phyloP scores from a whole-genome alignment of 345 rosid genomes.

The Acer negundo region DNA sequence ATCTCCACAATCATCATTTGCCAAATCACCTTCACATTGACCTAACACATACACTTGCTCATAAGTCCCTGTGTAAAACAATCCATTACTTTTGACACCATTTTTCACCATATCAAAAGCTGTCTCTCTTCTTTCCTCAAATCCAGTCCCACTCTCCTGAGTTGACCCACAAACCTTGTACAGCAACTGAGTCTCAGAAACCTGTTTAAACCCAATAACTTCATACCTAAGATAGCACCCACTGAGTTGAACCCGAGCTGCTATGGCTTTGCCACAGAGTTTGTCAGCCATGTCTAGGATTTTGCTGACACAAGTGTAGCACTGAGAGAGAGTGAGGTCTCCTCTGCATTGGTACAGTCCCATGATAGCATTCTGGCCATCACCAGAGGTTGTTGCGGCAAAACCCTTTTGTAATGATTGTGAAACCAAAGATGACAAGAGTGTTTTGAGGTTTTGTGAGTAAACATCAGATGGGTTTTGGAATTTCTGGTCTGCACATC shows the following conservation, averaged over 20 bases:
- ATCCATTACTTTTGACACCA: slow-evolving; percentile 48
- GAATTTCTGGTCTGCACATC: slow-evolving; percentile 69
- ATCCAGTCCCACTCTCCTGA: slow-evolving; percentile 36
- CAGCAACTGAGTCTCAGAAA: slow-evolving; percentile 48
- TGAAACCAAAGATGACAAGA: slow-evolving; percentile 55
- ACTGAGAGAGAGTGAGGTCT: slow-evolving; percentile 58
- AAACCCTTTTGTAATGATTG: slow-evolving; percentile 55
- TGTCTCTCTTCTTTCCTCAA: slow-evolving; percentile 42
- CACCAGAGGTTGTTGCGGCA: slow-evolving; percentile 55
- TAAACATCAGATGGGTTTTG: slow-evolving; percentile 61
- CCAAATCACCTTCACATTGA: slow-evolving; percentile 87
- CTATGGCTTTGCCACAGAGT: too few relatives aligned
- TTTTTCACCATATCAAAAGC: slow-evolving; percentile 48
- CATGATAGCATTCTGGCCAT: slow-evolving; percentile 46
- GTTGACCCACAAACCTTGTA: slow-evolving; percentile 60
- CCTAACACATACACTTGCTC: slow-evolving; percentile 65
- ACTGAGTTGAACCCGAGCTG: too few relatives aligned
- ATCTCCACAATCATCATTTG: slow-evolving; percentile 53
- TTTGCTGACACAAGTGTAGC: slow-evolving; percentile 59
- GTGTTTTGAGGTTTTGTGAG: slow-evolving; percentile 60
- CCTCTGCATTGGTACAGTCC: slow-evolving; percentile 93
- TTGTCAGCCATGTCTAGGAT: slow-evolving; percentile 34
- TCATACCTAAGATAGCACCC: slow-evolving; percentile 70
- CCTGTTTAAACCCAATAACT: slow-evolving; percentile 55
- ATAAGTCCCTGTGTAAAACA: slow-evolving; percentile 57